Percentiles rank a stretch among this genome's conserved stretches.
These are phyloP conservation scores for Magnusiomyces paraingens DNA, from an alignment of 1,139 yeast species.

Conservation along the genomic window DNA sequence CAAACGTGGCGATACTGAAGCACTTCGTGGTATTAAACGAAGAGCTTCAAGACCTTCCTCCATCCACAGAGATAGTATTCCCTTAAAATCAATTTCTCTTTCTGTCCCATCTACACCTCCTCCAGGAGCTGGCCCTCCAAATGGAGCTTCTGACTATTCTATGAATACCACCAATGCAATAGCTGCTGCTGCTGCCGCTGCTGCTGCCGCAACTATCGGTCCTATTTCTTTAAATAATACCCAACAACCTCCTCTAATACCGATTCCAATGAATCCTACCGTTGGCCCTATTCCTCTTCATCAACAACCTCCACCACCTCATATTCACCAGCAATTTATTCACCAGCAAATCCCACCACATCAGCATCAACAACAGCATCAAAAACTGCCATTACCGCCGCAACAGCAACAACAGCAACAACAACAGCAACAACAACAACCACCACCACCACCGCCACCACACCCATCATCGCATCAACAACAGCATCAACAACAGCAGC, in stretches of 20 bases:
- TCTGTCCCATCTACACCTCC: conserved; percentile 28
- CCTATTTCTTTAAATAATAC: conserved; percentile 3
- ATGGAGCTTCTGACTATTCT: not conserved
- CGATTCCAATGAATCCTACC: too few species aligned
- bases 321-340: too few species aligned
- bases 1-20: conserved; percentile 64
- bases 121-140: conserved; percentile 14
- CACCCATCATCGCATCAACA: conserved; percentile 11
- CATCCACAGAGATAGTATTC: conserved; percentile 27
- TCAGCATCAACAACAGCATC: conserved; percentile 10
- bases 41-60: conserved; percentile 40
- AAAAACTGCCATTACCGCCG: conserved; percentile 8
- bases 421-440: conserved; percentile 8
- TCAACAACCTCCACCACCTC: conserved; percentile 11
- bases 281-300: not conserved
- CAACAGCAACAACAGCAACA: conserved; percentile 11
- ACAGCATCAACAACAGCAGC: conserved; percentile 12
- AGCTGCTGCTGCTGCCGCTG: conserved; percentile 3
- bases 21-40: conserved; percentile 61
- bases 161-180: not conserved
- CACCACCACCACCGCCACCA: conserved; percentile 15
- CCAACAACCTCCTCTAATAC: conserved; percentile 13
- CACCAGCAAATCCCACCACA: too few species aligned
- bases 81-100: conserved; percentile 28
- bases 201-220: not conserved